Base-by-base conservation (phyloP, 2,329 filamentous ascomycete genomes). In the Aphanocladium album region DNA sequence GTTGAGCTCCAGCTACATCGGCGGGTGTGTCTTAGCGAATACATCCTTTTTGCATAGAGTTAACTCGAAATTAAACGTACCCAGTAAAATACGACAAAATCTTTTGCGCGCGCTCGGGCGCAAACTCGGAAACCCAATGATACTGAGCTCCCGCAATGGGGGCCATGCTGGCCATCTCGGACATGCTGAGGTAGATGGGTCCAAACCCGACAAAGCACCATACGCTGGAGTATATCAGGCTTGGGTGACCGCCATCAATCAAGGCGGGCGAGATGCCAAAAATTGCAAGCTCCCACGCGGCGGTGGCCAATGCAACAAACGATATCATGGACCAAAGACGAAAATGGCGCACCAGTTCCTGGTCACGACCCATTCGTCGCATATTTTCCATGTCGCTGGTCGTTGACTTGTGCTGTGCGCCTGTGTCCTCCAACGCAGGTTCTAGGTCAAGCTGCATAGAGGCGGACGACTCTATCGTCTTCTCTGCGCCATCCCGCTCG, bases 311-410 rank as follows among this genome's bases (percentile, higher is more conserved):
- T 5, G 61, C 57, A 5, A 53, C 61, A 46, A 62, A 62, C 12
- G 61, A 62, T 6, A 51, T 43, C 53, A 63, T 49, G 27, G 62
- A 60, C 19, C 51, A 54, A 5, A 57, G 25, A 17, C 62, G 62
- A 21, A 60, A 63, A 12, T 58, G 57, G n/a, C 62, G 57, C 43
- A 63, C 46, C 16, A 63, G 47, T n/a, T 60, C 62, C 47, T 63
- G 62, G 12, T 52, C 43, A 30, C 62, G 52, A 5, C 62, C 62
- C 62, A 63, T 63, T 19, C 62, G 62, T 30, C 53, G 53, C 62
- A 63, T 63, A 30, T 63, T 50, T 14, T 45, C 53, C 53, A 33
- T 23, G 53, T 56, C 53, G 21, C 19, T 21, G 6, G 11, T 23
- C 14, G 53, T 30, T n/a, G 53, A 56, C 37, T 33, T 46, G 53